A percentile compares a stretch with the other conserved stretches of the same genome.
These are phyloP conservation scores for Colletotrichum noveboracense DNA, from an alignment of 2,329 filamentous ascomycete genomes.

Conservation along the genomic window DNA sequence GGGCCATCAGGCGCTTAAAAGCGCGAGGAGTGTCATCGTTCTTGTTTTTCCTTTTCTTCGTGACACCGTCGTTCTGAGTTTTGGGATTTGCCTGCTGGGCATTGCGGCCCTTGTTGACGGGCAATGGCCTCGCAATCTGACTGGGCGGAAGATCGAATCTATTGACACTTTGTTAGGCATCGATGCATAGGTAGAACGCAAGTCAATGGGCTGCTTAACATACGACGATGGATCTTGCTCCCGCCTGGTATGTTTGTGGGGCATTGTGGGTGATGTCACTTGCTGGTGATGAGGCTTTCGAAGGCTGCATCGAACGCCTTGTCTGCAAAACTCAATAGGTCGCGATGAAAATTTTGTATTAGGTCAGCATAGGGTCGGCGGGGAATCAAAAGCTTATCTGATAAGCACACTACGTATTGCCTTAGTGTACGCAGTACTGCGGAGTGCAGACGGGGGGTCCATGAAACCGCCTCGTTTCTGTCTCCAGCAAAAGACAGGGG, in stretches of 20 bases:
- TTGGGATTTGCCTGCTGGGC: slow-evolving; percentile 23
- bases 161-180: slow-evolving; percentile 4
- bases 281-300: background rate
- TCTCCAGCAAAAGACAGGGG: background rate
- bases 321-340: background rate
- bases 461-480: background rate
- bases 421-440: background rate
- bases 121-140: slow-evolving; percentile 56
- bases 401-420: background rate
- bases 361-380: background rate
- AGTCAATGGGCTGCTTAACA: slow-evolving; percentile 24
- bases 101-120: slow-evolving; percentile 37
- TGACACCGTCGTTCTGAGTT: slow-evolving; percentile 30
- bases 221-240: slow-evolving; percentile 61
- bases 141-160: slow-evolving; percentile 57
- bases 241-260: slow-evolving; percentile 83
- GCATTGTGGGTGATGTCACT: slow-evolving; percentile 59
- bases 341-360: background rate
- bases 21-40: slow-evolving; percentile 86
- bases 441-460: background rate
- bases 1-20: slow-evolving; percentile 85
- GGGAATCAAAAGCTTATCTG: background rate
- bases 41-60: slow-evolving; percentile 48
- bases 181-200: background rate
- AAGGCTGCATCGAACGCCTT: background rate